These are phyloP conservation scores for Rheum nobile DNA, from an alignment of 148 eudicot genomes.

Conservation along the genomic window DNA sequence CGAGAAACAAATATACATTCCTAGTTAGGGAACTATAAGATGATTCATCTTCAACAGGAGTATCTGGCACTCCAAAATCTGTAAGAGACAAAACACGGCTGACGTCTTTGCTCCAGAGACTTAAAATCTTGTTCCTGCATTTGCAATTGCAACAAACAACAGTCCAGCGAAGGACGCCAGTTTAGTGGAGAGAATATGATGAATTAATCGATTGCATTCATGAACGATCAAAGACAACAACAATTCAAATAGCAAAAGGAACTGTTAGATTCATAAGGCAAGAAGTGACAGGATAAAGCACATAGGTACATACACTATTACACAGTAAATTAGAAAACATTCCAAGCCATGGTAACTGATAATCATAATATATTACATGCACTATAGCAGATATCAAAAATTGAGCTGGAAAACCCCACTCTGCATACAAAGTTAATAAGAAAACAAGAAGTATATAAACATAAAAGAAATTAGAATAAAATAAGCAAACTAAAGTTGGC, in stretches of 20 bases:
- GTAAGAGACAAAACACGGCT: conserved; percentile 76
- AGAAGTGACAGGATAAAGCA: not conserved
- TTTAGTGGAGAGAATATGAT: not conserved
- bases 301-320: not conserved
- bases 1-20: conserved; percentile 72
- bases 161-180: not conserved
- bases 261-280: not conserved
- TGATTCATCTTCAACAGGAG: conserved; percentile 38
- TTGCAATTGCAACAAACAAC: conserved; percentile 7
- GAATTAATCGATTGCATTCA: not conserved
- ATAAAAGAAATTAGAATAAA: not conserved
- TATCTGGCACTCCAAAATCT: conserved; percentile 66
- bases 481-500: not conserved
- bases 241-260: not conserved
- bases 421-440: not conserved
- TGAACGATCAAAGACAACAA: not conserved
- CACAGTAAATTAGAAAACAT: not conserved
- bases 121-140: conserved; percentile 81
- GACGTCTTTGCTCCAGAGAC: conserved; percentile 89
- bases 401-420: not conserved
- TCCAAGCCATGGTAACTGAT: not conserved
- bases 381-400: not conserved
- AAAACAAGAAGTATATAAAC: not conserved
- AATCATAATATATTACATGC: not conserved
- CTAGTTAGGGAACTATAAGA: conserved; percentile 48